Percentiles rank a stretch among this genome's conserved stretches.
phyloP scores from a whole-genome alignment of 306 rosid genomes.

The Cyamopsis tetragonoloba region DNA sequence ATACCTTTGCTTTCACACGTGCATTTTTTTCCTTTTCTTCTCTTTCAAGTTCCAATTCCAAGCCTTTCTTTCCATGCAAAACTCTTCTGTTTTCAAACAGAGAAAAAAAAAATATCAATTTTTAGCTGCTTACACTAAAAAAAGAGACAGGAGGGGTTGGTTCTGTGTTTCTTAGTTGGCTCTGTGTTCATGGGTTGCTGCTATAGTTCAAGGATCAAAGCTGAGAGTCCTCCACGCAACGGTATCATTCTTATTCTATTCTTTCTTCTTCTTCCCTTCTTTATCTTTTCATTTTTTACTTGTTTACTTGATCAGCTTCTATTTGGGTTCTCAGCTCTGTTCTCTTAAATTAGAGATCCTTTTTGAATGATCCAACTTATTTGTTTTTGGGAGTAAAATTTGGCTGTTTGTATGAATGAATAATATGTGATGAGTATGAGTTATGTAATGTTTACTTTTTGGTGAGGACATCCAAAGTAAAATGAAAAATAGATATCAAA shows the following conservation, averaged over 20 bases:
- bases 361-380: slow-evolving; percentile 6
- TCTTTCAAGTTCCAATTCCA: slow-evolving; percentile 22
- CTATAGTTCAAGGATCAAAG: slow-evolving; percentile 77
- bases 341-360: background rate
- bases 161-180: slow-evolving; percentile 2
- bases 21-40: slow-evolving; percentile 8
- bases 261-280: background rate
- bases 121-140: background rate
- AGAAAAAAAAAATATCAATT: slow-evolving; percentile 23
- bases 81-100: slow-evolving; percentile 13
- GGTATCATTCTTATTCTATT: slow-evolving; percentile 38
- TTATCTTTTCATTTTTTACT: background rate
- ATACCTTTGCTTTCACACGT: slow-evolving; percentile 44
- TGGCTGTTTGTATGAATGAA: background rate
- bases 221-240: slow-evolving; percentile 76
- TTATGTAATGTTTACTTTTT: background rate
- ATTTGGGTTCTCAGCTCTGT: background rate
- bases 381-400: background rate
- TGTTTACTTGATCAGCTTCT: slow-evolving; percentile 9
- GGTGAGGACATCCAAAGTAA: background rate
- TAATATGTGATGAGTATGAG: background rate
- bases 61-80: background rate
- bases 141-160: background rate
- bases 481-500: background rate
- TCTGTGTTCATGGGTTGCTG: slow-evolving; percentile 73